Percentiles rank a stretch among this genome's conserved stretches.
phyloP scores from a whole-genome alignment of 169 alveolate species.

The Cryptosporidium sp. region DNA sequence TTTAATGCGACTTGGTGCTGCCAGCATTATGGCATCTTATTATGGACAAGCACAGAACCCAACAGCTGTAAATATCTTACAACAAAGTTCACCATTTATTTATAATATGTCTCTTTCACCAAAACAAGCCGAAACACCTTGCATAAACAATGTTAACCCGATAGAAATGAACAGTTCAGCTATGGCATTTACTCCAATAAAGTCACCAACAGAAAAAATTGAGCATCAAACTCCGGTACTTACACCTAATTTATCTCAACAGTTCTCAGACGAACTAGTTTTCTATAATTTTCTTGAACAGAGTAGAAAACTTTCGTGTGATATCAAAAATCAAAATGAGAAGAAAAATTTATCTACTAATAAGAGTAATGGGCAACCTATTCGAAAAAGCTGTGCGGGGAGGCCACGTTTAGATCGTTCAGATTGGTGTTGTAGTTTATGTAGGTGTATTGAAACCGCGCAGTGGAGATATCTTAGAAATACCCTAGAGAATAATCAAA shows the following conservation, averaged over 20 bases:
- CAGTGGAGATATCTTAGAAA: constrained; percentile 72
- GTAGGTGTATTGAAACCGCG: constrained; percentile 71
- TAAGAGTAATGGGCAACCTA: constrained; percentile 30
- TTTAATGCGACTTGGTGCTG: constrained; percentile 72
- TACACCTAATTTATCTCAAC: constrained; percentile 49
- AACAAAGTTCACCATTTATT: constrained; percentile 17
- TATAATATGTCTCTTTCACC: constrained; percentile 59
- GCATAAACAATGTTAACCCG: neutral
- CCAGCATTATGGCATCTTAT: constrained; percentile 68
- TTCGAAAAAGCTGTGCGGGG: constrained; percentile 71
- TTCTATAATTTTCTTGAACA: constrained; percentile 62
- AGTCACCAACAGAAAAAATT: constrained; percentile 36
- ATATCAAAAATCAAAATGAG: constrained; percentile 47
- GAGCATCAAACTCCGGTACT: constrained; percentile 31
- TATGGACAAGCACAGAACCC: constrained; percentile 59
- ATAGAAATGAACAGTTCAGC: constrained; percentile 28
- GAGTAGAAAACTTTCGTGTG: constrained; percentile 62
- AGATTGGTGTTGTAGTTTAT: constrained; percentile 73
- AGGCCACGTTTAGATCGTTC: constrained; percentile 72
- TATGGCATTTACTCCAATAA: constrained; percentile 52
- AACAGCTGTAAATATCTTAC: constrained; percentile 5
- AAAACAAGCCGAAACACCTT: constrained; percentile 42
- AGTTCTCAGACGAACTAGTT: constrained; percentile 49
- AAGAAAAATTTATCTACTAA: constrained; percentile 41
- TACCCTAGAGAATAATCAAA: constrained; percentile 43